Evolutionary conservation across 352 stramenopile genomes (phyloP), one percentile per base, ranked within the genome.

Genomic region (Globisporangium ultimum): DNA sequence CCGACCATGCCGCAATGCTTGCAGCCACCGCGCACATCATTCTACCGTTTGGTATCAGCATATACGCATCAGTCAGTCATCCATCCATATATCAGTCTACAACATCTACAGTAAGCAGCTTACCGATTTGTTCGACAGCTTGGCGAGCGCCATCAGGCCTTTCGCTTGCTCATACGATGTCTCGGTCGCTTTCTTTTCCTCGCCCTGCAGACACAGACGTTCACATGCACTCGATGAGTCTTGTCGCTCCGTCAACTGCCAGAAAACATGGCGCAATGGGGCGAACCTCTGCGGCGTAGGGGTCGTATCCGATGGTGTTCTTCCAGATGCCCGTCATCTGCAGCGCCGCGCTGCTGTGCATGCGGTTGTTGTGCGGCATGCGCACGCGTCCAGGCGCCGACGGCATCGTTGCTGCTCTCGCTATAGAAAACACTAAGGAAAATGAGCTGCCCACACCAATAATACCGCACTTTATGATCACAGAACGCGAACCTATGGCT

Each of bases 281-380:
- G 32, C 56, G 45, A 48, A 64, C 63, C 34, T 81, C 71, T 42
- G 77, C 79, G 2, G 95, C 93, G 62, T 98, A 98, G 15, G 94
- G 94, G 76, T 98, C 94, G 55, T 98, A 97, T 50, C 95, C 95
- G 68, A 99, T 99, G 3, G 95, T 98, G 61, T 98, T 95, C 58
- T 88, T 97, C 96, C 95, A 99, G 45, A 98, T 99, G 22, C 91
- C 93, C 45, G 83, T 97, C 75, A 97, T 98, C 80, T 98, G 94
- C 9, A 99, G 86, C 56, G 94, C 80, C 36, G 81, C 80, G 56
- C 82, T 96, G 53, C 91, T 98, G 67, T 94, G 92, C 80, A 99
- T 96, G 67, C 94, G 90, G 78, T 98, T 98, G 78, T 98, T 98
- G 79, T 98, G 95, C 67, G 96, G 96, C 93, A 98, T 98, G 55